Percentiles rank a stretch among this genome's conserved stretches.
Evolutionary conservation across 2,329 filamentous ascomycete species (phyloP).

Genomic region (Colletotrichum tropicale): DNA sequence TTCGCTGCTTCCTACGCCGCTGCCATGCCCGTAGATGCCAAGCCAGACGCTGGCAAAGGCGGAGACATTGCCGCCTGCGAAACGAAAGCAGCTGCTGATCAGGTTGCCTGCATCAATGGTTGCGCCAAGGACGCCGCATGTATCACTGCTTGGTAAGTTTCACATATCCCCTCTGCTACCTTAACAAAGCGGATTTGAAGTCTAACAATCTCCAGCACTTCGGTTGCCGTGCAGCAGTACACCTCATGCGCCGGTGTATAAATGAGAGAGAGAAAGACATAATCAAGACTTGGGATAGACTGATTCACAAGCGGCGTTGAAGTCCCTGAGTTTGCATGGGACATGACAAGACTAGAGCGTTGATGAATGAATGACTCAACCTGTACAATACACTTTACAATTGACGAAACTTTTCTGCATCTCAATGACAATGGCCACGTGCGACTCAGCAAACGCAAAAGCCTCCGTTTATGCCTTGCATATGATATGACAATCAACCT

Average conservation of each 20-base stretch:
- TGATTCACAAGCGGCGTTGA: background rate
- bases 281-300: background rate
- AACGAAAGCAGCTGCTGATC: background rate
- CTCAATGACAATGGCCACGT: background rate
- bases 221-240: background rate
- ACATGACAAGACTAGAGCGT: background rate
- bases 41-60: background rate
- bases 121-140: background rate
- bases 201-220: background rate
- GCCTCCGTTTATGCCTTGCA: background rate
- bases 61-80: background rate
- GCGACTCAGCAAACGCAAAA: background rate
- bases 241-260: background rate
- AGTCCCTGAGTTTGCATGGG: background rate
- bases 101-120: background rate
- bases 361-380: background rate
- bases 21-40: background rate
- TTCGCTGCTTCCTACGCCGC: background rate
- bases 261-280: background rate
- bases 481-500: background rate
- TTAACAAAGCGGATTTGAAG: background rate
- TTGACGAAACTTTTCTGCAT: background rate
- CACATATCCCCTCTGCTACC: background rate
- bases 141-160: background rate
- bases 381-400: background rate